phyloP scores from a whole-genome alignment of 2,329 filamentous ascomycete genomes.

The Epichloe sylvatica region DNA sequence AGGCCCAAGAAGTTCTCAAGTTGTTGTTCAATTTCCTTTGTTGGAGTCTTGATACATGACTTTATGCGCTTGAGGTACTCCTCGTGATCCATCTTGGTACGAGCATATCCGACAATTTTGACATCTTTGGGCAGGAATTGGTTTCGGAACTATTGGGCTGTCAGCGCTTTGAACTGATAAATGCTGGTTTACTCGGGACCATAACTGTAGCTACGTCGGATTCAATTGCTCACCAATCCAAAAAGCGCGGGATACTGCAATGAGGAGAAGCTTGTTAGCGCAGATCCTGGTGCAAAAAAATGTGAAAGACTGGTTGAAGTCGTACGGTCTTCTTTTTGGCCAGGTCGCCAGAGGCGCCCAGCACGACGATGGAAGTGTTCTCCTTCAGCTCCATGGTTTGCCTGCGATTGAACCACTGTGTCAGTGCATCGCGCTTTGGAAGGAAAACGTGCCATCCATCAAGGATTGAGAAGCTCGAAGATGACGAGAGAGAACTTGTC shows the following conservation, averaged over 20 bases:
- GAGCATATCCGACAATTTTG: conserved; percentile 94
- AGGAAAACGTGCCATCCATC: background rate
- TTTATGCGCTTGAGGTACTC: conserved; percentile 90
- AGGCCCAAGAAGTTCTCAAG: conserved; percentile 76
- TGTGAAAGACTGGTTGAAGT: conserved; percentile 3
- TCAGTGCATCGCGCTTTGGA: conserved; percentile 3
- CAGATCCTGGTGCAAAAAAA: background rate
- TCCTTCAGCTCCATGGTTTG: conserved; percentile 94
- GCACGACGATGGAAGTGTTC: conserved; percentile 91
- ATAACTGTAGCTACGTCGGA: background rate
- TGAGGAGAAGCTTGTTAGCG: conserved; percentile 12
- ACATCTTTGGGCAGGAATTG: conserved; percentile 96
- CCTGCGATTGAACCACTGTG: conserved; percentile 9
- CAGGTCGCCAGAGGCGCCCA: conserved; percentile 92
- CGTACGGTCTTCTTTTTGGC: conserved; percentile 99
- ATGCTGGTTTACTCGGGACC: background rate
- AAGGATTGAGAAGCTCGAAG: conserved; percentile 1
- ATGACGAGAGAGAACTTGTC: background rate
- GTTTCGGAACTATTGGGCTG: conserved; percentile 71
- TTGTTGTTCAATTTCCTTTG: conserved; percentile 93
- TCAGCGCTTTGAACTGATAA: background rate
- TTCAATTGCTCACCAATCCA: conserved; percentile 59
- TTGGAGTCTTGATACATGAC: conserved; percentile 97
- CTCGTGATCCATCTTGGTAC: conserved; percentile 97
- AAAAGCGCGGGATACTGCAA: conserved; percentile 86